Base-by-base conservation (phyloP, 2,329 filamentous ascomycete genomes). In the Cercospora zeae-maydis region DNA sequence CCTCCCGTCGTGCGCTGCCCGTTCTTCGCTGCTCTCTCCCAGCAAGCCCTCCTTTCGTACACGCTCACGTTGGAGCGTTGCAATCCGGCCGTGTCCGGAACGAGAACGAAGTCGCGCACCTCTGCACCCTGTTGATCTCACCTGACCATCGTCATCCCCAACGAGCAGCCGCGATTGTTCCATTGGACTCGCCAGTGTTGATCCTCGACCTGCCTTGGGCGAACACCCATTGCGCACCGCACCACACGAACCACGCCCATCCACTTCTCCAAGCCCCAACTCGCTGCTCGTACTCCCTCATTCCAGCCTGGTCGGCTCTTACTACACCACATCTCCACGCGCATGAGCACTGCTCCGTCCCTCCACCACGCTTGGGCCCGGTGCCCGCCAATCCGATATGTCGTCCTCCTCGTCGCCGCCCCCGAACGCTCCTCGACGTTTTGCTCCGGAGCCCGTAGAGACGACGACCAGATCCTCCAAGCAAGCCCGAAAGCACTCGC, bases 371-470 rank as follows among this genome's bases (percentile, higher is more conserved):
- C 59, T 56, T 63, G 63, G 67, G 67, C 62, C 54, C 27, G 49
- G 45, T 65, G 65, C 65, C 66, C 64, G 52, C 62, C 51, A 59
- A 54, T 37, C 52, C 52, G 60, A 60, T 49, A 66, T 66, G 62
- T 62, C 60, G 63, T 45, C 62, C 42, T 56, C 63, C 34, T 45
- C 53, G 47, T 54, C 27, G 27, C 39, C 49, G 57, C 61, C 16
- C 63, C 58, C 61, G 63, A 63, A 37, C 55, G 63, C 53, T 34
- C 52, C 61, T 34, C 59, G 64, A 58, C 64, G 67, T 55, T 75
- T 76, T 60, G 67, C 68, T 9, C 71, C 75, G 11, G 70, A 77
- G 62, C 72, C 72, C 6, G 62, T 69, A 42, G 67, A 69, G 39
- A 63, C 66, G 11, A 64, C 66, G 19, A 60, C 66, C 11, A 66